These are phyloP conservation scores for Cytospora leucostoma DNA, from an alignment of 2,329 filamentous ascomycete genomes.

Conservation along the genomic window DNA sequence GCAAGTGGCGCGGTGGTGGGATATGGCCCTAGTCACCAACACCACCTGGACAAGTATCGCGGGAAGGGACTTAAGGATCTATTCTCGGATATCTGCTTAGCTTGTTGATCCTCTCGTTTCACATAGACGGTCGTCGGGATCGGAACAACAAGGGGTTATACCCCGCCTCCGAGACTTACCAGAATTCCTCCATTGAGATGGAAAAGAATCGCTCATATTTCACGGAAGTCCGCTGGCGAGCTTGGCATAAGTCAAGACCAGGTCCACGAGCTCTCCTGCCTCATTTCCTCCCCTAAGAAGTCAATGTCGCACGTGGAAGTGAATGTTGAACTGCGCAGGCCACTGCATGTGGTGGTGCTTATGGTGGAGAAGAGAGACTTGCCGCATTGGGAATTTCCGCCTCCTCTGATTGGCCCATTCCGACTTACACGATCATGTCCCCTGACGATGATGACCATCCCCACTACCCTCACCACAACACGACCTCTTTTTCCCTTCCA, in stretches of 20 bases:
- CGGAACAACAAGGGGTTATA: not conserved
- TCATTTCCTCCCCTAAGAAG: no score
- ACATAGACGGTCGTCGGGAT: not conserved
- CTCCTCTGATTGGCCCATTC: slow-evolving; percentile 3
- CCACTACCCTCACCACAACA: not conserved
- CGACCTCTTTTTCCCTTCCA: no score
- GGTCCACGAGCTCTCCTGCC: no score
- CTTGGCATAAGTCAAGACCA: no score
- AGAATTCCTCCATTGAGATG: not conserved
- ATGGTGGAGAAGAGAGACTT: not conserved
- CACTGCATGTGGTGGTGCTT: not conserved
- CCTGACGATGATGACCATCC: not conserved
- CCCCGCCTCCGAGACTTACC: not conserved
- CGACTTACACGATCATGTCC: not conserved
- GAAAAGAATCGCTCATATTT: slow-evolving; percentile 5
- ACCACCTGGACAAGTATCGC: slow-evolving; percentile 3
- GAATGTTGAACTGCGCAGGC: no score
- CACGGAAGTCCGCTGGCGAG: not conserved
- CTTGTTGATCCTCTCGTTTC: slow-evolving; percentile 11
- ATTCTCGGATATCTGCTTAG: slow-evolving; percentile 15
- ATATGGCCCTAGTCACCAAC: no score
- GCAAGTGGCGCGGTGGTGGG: slow-evolving; percentile 11
- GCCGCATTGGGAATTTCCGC: not conserved
- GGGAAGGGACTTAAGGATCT: slow-evolving; percentile 6
- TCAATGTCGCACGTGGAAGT: not conserved